Evolutionary conservation across 148 eudicot genomes (phyloP).

Genomic region (Nepenthes mirabilis): DNA sequence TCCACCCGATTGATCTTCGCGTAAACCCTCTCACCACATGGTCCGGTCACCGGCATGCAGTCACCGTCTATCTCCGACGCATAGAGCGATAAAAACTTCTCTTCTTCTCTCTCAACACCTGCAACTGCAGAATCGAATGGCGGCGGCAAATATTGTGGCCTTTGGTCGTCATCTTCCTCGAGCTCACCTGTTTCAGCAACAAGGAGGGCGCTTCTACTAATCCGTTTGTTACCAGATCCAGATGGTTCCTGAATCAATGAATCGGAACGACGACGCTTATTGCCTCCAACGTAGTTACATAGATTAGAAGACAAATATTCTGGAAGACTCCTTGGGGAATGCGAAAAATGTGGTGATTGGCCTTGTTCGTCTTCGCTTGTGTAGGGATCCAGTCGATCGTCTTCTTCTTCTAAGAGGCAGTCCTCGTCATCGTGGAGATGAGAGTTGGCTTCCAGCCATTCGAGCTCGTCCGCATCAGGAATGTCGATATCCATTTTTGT

Average conservation of each 20-base stretch:
- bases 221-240: too few relatives aligned
- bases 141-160: constrained; percentile 2
- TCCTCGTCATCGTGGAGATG: constrained; percentile 26
- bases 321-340: too few relatives aligned
- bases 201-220: too few relatives aligned
- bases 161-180: not conserved
- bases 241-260: too few relatives aligned
- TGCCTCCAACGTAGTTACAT: too few relatives aligned
- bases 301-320: too few relatives aligned
- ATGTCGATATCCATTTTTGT: constrained; percentile 31
- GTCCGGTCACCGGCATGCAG: constrained; percentile 68
- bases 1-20: constrained; percentile 46
- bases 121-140: constrained; percentile 9
- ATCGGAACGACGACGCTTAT: too few relatives aligned
- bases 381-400: constrained; percentile 15
- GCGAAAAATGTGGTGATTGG: not conserved
- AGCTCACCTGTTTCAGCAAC: not conserved
- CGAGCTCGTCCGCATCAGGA: constrained; percentile 69
- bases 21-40: constrained; percentile 74
- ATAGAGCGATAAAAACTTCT: constrained; percentile 38
- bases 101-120: constrained; percentile 20
- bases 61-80: constrained; percentile 81
- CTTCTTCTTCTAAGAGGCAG: constrained; percentile 12
- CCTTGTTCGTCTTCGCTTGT: not conserved
- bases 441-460: constrained; percentile 77